Base-by-base conservation (phyloP, 441 rosid genomes). In the Populus trichocarpa region DNA sequence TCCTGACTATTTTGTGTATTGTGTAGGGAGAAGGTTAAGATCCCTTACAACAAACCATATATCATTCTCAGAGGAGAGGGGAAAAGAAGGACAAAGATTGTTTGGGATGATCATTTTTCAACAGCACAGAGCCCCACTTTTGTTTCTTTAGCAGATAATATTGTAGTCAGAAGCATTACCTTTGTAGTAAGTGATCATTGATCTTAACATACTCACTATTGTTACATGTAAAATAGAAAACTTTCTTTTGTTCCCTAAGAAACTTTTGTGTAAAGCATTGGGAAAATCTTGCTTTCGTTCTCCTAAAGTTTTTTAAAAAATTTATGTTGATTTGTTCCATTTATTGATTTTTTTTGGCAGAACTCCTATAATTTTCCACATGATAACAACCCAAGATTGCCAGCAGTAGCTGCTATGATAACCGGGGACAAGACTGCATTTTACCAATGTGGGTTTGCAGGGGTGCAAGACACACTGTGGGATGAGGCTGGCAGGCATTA, bases 391-490 rank as follows among this genome's bases (percentile, higher is more conserved):
- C 87, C 81, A 8, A 84, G 81, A 33, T 32, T 4, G 0, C 85
- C 93, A 14, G 97, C 98, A 0, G 96, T 78, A n/a, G 97, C 96
- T 0, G 97, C 97, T 0, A 46, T 89, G 87, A 74, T 92, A 12
- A 10, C 40, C 1, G 98, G 98, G 0, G 96, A 93, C 81, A 92
- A 82, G 80, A 76, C 85, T 0, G 86, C 89, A 14, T 95, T 95
- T 80, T 83, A 85, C 73, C 69, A 80, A 35, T 90, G 90, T 26
- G 84, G 91, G 4, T 95, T 95, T 78, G 85, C 71, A 5, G 89
- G 99, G 22, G 28, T 89, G 73, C 98, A 95, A 79, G 98, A 95
- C 84, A 95, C 98, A 0, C 36, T 95, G 82, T 93, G 97, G 95
- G 98, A 95, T 74, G 75, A 73, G 3, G 69, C 73, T 13, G 99